Base-by-base conservation (phyloP, 1,284 basidiomycete species). In the Ceratobasidium sp. region DNA sequence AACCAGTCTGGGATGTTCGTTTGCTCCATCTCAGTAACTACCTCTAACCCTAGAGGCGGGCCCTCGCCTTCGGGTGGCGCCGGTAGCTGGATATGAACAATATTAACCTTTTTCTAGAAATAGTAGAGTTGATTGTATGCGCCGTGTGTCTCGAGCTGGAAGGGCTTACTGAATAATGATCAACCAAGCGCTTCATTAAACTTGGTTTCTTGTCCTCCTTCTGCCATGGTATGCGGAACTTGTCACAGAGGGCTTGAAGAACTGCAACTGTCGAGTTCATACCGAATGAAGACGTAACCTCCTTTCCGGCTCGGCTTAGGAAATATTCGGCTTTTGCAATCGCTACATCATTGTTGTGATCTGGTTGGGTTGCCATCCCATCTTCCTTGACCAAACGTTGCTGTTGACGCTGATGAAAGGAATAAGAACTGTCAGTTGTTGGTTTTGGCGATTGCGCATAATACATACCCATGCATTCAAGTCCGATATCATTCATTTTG, bases 1-100 rank as follows among this genome's bases (percentile, higher is more conserved):
- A 81, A 27, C 77, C 77, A 78, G 46, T 33, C 33, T 0, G 78
- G 78, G 38, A 68, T 30, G 35, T 60, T 60, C 0, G 77, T 78
- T 14, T 35, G 16, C 3, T 66, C 23, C 20, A 79, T 35, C 48
- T 67, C 60, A 12, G 38, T 52, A 0, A 79, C 48, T 8, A 57
- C 38, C 16, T 66, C 60, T 20, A 41, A 1, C 5, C 60, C 60
- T 6, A 64, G 35, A 10, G 12, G 8, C 1, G n/a, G n/a, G 0
- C 60, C n/a, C 0, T 41, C n/a, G 60, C 59, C 38, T 3, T 6
- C 10, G 6, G 60, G 38, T 44, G n/a, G n/a, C 14, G 60, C 38
- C 10, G 20, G 44, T 3, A 3, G 38, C 20, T 16, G 2, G 38
- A 35, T 10, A 64, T 38, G n/a, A 1, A 41, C 38, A 10, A 38